phyloP scores from a whole-genome alignment of 2,329 filamentous ascomycete genomes.

The Botrytis byssoidea region DNA sequence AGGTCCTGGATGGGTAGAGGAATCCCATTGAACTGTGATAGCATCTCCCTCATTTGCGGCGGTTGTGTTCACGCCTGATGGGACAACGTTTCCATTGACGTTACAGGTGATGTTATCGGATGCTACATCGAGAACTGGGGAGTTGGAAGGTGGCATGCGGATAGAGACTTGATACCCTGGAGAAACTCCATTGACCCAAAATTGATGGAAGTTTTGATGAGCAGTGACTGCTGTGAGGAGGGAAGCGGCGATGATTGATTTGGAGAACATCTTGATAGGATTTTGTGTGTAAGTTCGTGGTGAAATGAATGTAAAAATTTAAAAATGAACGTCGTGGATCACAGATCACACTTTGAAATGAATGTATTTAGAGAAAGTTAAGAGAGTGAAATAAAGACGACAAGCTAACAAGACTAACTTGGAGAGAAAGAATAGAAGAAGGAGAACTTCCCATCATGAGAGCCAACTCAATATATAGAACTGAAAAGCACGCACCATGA shows the following conservation, averaged over 20 bases:
- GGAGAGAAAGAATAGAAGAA: not conserved
- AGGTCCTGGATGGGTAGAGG: conserved; percentile 42
- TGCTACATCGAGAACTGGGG: conserved; percentile 47
- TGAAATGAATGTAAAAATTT: conserved; percentile 29
- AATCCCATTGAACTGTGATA: conserved; percentile 43
- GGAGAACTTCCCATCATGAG: not conserved
- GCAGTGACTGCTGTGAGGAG: conserved; percentile 37
- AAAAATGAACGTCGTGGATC: conserved; percentile 29
- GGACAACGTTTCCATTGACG: conserved; percentile 40
- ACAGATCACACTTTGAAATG: conserved; percentile 16
- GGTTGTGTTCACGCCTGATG: conserved; percentile 38
- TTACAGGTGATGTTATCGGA: conserved; percentile 52
- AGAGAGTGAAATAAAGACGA: not conserved
- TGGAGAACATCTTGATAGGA: conserved; percentile 34
- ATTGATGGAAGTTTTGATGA: conserved; percentile 45
- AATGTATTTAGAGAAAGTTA: conserved; percentile 1
- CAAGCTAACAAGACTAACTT: conserved; percentile 14
- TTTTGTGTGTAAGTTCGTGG: not conserved
- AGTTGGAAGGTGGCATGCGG: conserved; percentile 51
- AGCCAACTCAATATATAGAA: conserved; percentile 16
- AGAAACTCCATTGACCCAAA: conserved; percentile 43
- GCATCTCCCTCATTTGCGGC: conserved; percentile 39
- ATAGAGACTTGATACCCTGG: conserved; percentile 41
- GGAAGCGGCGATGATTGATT: conserved; percentile 30
- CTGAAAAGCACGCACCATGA: not conserved